These are phyloP conservation scores for Silene vulgaris DNA, from an alignment of 179 eudicot genomes.

Conservation along the genomic window DNA sequence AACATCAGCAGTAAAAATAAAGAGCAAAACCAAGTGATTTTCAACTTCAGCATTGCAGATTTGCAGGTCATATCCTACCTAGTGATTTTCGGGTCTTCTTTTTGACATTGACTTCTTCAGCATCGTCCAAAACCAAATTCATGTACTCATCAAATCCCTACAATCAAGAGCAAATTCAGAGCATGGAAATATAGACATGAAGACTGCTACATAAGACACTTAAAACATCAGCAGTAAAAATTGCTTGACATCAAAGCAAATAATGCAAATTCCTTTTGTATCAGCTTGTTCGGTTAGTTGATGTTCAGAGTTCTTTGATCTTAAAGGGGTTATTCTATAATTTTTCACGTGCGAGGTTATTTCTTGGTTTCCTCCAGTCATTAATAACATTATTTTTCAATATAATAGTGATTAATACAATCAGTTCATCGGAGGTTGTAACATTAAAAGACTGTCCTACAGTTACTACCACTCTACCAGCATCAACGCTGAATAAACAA, in stretches of 20 bases:
- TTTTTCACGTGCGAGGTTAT: too few species aligned
- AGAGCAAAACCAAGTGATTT: too few species aligned
- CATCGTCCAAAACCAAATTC: slow-evolving; percentile 89
- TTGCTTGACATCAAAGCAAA: not conserved
- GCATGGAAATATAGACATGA: not conserved
- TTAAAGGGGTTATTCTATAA: too few species aligned
- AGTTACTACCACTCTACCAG: not conserved
- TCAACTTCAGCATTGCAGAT: not conserved
- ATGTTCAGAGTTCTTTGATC: too few species aligned
- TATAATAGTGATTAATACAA: too few species aligned
- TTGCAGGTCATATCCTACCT: slow-evolving; percentile 31
- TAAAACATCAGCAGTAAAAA: not conserved
- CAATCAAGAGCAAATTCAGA: slow-evolving; percentile 1
- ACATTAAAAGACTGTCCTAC: not conserved
- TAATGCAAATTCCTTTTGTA: not conserved
- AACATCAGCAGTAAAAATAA: too few species aligned
- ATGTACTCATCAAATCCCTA: slow-evolving; percentile 91
- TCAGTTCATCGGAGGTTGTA: too few species aligned
- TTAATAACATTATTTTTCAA: too few species aligned
- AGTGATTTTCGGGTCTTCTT: slow-evolving; percentile 72
- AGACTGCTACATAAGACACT: not conserved
- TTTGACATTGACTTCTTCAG: slow-evolving; percentile 78
- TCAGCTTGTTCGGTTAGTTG: too few species aligned
- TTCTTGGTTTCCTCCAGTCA: too few species aligned
- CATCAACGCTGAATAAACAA: too few species aligned